Base-by-base conservation (phyloP, 1,284 basidiomycete species). In the Neotropicomus parvogracilis region DNA sequence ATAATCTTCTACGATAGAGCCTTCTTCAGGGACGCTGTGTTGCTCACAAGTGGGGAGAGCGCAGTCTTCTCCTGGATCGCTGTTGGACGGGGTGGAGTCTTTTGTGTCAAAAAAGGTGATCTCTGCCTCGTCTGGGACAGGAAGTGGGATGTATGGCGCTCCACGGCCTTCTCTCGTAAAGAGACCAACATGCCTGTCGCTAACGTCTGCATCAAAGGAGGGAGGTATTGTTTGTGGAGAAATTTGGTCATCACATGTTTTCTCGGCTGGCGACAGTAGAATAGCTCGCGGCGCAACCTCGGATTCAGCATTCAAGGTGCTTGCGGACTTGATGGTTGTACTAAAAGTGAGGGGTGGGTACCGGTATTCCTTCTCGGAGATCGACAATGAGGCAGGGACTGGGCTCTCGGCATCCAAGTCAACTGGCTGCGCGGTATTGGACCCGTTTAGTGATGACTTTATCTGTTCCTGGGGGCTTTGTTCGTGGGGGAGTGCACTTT, bases 111-210 rank as follows among this genome's bases (percentile, higher is more conserved):
- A 63, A 49, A 59, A 61, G 20, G 40, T 14, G 17, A 49, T 24
- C 32, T 62, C 61, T 14, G 16, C 36, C 14, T 24, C 33, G 13
- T 56, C 55, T 17, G 53, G 52, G 19, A 48, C 38, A 26, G 58
- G 62, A 45, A 64, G 62, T 1, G 55, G 44, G 20, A 46, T 52
- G 6, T 44, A n/a, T 31, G 56, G 37, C 2, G 39, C 46, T 11
- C 38, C 34, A 7, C 45, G 34, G 11, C 44, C 49, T 19, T 46
- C 31, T 14, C 34, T 41, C 29, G 14, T 14, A 4, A 59, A 50
- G n/a, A 38, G 21, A 31, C 7, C 7, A 32, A 31, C 12, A 17
- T 3, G 27, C 4, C 4, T 27, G 35, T 19, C 24, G 27, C n/a
- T 26, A 16, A 34, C 29, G 14, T 40, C 36, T 14, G 26, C 21